phyloP scores from a whole-genome alignment of 2,329 filamentous ascomycete species.

The Malbranchea cinnamomea region DNA sequence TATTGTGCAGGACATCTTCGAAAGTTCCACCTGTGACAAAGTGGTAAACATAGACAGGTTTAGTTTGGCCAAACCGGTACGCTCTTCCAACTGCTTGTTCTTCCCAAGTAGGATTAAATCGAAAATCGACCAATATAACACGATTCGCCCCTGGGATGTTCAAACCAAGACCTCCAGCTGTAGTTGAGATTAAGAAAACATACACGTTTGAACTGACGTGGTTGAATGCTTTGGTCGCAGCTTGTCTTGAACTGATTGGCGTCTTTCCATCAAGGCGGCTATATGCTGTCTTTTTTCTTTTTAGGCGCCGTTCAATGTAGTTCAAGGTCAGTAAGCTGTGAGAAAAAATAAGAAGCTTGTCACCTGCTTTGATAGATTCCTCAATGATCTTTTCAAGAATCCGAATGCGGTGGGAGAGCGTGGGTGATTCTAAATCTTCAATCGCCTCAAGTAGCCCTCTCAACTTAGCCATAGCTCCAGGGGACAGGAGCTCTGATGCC shows the following conservation, averaged over 20 bases:
- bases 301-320: conserved; percentile 48
- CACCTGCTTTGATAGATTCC: conserved; percentile 43
- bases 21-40: conserved; percentile 66
- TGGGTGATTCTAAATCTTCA: conserved; percentile 24
- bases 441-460: conserved; percentile 17
- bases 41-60: conserved; percentile 71
- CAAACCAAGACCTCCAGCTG: conserved; percentile 64
- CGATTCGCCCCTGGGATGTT: conserved; percentile 76
- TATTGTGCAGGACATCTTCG: conserved; percentile 59
- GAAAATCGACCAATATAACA: conserved; percentile 72
- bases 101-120: conserved; percentile 67
- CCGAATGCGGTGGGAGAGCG: conserved; percentile 52
- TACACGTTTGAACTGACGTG: conserved; percentile 29
- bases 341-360: conserved; percentile 72
- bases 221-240: conserved; percentile 56
- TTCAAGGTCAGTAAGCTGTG: conserved; percentile 55
- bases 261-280: conserved; percentile 57
- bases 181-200: conserved; percentile 70
- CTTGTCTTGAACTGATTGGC: conserved; percentile 41
- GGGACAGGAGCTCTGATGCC: conserved; percentile 6
- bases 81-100: conserved; percentile 77
- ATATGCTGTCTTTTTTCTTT: conserved; percentile 30
- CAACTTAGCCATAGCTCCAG: conserved; percentile 9
- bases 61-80: conserved; percentile 71
- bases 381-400: conserved; percentile 56